Evolutionary conservation across 2,329 filamentous ascomycete genomes (phyloP).

Genomic region (Monosporascus sp.): DNA sequence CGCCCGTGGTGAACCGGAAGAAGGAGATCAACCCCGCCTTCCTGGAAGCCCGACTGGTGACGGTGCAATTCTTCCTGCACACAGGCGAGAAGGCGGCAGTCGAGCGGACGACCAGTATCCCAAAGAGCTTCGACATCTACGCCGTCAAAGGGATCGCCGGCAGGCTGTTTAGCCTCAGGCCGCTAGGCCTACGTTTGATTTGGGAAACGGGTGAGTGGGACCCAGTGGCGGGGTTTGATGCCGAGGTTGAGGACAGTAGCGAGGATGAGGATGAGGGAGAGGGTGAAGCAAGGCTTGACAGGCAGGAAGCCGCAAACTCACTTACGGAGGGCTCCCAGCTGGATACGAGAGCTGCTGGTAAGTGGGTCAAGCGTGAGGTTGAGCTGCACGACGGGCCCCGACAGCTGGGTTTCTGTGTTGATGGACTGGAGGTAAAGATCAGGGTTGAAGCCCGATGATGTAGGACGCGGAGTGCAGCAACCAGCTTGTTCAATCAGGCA

Average conservation of each 20-base stretch:
- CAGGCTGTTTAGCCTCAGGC: slow-evolving; percentile 59
- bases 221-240: slow-evolving; percentile 60
- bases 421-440: slow-evolving; percentile 64
- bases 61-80: slow-evolving; percentile 46
- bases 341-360: slow-evolving; percentile 35
- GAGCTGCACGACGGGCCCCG: slow-evolving; percentile 75
- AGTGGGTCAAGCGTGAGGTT: slow-evolving; percentile 72
- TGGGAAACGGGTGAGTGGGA: slow-evolving; percentile 94
- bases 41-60: slow-evolving; percentile 71
- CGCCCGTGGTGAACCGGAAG: slow-evolving; percentile 57
- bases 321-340: slow-evolving; percentile 13
- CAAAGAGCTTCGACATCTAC: slow-evolving; percentile 75
- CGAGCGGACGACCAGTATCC: slow-evolving; percentile 48
- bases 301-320: slow-evolving; percentile 3
- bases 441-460: slow-evolving; percentile 54
- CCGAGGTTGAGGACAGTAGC: slow-evolving; percentile 49
- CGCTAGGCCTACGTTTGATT: slow-evolving; percentile 60
- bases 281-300: slow-evolving; percentile 26
- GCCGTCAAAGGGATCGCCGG: slow-evolving; percentile 73
- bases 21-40: slow-evolving; percentile 67
- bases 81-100: slow-evolving; percentile 3
- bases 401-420: slow-evolving; percentile 77
- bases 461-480: not conserved
- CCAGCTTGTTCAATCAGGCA: not conserved
- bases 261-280: slow-evolving; percentile 43